Evolutionary conservation across 345 rosid species (phyloP).

Genomic region (Angophora floribunda): DNA sequence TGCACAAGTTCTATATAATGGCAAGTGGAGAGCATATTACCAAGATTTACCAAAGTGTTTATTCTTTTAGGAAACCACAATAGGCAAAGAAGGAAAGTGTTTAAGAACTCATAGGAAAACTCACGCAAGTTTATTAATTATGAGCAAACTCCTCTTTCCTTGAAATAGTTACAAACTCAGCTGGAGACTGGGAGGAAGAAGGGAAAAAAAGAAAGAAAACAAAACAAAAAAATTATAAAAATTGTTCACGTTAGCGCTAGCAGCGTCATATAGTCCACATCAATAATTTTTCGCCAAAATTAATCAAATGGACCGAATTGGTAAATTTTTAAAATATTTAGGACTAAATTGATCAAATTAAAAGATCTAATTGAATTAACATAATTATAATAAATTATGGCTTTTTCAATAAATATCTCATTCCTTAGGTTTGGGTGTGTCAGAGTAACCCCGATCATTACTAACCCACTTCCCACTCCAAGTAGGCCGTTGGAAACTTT

Average conservation of each 20-base stretch:
- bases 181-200: neutral
- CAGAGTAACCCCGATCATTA: neutral
- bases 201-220: too few species aligned
- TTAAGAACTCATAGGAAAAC: neutral
- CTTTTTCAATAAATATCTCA: neutral
- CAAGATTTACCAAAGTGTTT: neutral
- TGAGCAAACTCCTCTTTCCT: neutral
- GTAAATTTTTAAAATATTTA: too few species aligned
- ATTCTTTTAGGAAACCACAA: neutral
- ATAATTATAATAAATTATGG: too few species aligned
- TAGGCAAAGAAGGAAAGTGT: neutral
- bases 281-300: too few species aligned
- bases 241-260: accelerated
- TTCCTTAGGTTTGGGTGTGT: neutral
- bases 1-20: neutral
- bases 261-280: too few species aligned
- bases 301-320: too few species aligned
- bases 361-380: too few species aligned
- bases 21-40: neutral
- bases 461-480: neutral
- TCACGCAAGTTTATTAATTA: neutral
- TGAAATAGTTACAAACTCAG: neutral
- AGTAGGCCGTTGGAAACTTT: neutral
- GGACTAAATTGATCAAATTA: too few species aligned
- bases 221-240: neutral